A percentile compares a stretch with the other conserved stretches of the same genome.
phyloP scores from a whole-genome alignment of 2,329 filamentous ascomycete species.

The Fusarium mundagurra region DNA sequence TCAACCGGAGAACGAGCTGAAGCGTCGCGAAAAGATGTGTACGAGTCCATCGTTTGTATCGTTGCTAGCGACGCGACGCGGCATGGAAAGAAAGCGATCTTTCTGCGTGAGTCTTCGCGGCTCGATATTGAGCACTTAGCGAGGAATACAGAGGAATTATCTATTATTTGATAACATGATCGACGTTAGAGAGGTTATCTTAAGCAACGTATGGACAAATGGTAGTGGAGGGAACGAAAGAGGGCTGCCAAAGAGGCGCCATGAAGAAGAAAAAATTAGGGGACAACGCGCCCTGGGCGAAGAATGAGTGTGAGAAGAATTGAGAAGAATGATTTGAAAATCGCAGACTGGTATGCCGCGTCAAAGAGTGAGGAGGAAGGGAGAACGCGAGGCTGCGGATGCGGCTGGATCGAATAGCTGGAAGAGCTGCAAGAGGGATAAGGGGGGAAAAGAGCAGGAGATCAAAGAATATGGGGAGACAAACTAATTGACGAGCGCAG shows the following conservation, averaged over 20 bases:
- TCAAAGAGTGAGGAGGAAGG: constrained; percentile 27
- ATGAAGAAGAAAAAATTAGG: constrained; percentile 34
- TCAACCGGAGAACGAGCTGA: constrained; percentile 63
- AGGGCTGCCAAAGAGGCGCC: constrained; percentile 43
- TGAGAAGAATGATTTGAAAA: constrained; percentile 8
- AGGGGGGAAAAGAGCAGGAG: constrained; percentile 35
- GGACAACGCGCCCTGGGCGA: constrained; percentile 24
- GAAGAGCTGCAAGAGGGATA: constrained; percentile 28
- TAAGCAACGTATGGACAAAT: constrained; percentile 45
- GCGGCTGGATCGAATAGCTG: constrained; percentile 35
- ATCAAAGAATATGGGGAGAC: constrained; percentile 43
- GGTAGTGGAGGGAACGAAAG: constrained; percentile 36
- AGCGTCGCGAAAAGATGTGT: constrained; percentile 62
- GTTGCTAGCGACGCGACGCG: constrained; percentile 24
- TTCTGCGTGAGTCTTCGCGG: constrained; percentile 6
- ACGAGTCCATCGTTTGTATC: constrained; percentile 61
- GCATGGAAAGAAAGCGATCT: constrained; percentile 22
- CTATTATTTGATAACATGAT: constrained; percentile 63
- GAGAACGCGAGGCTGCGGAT: constrained; percentile 42
- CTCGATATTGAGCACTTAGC: constrained; percentile 37
- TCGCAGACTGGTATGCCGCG: constrained; percentile 21
- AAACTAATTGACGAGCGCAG: constrained; percentile 49
- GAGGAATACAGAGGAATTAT: constrained; percentile 45
- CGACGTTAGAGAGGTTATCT: constrained; percentile 66
- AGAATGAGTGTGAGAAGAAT: constrained; percentile 19